phyloP scores from a whole-genome alignment of 139 green algal species.

The Pleodorina starrii region DNA sequence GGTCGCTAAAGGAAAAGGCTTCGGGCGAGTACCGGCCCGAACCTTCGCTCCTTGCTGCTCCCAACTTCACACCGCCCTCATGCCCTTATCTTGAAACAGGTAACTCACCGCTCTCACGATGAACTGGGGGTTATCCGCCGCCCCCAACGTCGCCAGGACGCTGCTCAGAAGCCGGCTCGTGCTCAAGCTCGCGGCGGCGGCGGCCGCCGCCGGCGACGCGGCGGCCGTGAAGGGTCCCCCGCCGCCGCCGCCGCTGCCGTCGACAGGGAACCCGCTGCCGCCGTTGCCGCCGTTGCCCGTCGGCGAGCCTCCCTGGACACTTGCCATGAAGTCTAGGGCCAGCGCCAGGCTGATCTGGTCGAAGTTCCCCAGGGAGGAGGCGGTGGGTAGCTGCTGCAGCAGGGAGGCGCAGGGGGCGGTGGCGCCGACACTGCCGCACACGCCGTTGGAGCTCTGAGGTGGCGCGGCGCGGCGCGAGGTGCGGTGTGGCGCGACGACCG shows the following conservation, averaged over 20 bases:
- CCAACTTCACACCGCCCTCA: no score
- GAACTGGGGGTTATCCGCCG: constrained; percentile 5
- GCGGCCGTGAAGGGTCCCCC: neutral
- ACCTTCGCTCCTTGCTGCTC: no score
- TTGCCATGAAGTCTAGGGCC: neutral
- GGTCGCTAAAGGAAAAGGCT: no score
- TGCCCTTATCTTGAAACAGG: no score
- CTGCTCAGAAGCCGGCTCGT: neutral
- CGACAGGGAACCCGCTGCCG: neutral
- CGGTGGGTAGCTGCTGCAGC: neutral
- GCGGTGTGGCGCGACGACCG: no score
- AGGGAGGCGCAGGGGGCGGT: neutral
- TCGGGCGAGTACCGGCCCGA: no score
- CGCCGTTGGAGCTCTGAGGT: neutral
- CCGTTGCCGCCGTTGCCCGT: neutral
- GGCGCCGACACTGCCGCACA: neutral
- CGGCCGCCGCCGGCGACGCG: neutral
- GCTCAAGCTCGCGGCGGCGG: neutral
- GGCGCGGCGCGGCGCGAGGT: no score
- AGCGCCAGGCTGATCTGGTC: constrained; percentile 42
- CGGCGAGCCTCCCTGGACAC: neutral
- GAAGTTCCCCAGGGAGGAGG: neutral
- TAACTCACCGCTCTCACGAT: constrained; percentile 20
- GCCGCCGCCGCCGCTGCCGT: neutral
- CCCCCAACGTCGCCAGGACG: constrained; percentile 26